These are phyloP conservation scores for Pichia inconspicua DNA, from an alignment of 1,139 yeast genomes.

Conservation along the genomic window DNA sequence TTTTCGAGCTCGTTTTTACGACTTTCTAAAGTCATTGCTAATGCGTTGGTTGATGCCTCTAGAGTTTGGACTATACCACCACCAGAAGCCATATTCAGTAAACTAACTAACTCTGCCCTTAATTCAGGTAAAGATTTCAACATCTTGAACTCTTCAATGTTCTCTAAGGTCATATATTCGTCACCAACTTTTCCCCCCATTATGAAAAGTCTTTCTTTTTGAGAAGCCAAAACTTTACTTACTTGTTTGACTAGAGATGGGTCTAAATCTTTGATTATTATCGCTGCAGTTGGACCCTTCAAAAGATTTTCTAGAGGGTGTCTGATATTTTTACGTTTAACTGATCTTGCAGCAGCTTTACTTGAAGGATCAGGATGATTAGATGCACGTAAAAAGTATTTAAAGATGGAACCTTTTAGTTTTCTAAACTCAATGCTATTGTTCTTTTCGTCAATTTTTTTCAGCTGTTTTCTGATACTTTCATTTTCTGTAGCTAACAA, in stretches of 20 bases:
- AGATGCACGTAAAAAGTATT: constrained; percentile 68
- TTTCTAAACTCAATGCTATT: constrained; percentile 41
- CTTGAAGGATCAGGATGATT: constrained; percentile 71
- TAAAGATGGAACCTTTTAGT: constrained; percentile 60
- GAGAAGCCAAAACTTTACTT: constrained; percentile 50
- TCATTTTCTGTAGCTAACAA: constrained; percentile 62
- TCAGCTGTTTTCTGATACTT: constrained; percentile 53
- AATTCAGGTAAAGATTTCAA: constrained; percentile 66
- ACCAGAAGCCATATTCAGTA: constrained; percentile 77
- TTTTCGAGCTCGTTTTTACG: constrained; percentile 24
- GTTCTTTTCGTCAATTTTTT: constrained; percentile 38
- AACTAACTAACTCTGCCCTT: constrained; percentile 79
- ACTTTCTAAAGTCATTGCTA: constrained; percentile 58
- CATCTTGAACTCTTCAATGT: constrained; percentile 57
- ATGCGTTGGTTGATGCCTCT: constrained; percentile 54
- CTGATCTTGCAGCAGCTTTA: constrained; percentile 36
- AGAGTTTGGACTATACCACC: constrained; percentile 81
- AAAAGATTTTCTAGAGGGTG: constrained; percentile 70
- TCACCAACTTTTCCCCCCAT: constrained; percentile 72
- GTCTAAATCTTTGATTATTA: constrained; percentile 58
- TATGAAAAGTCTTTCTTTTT: constrained; percentile 67
- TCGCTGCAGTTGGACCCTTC: constrained; percentile 81
- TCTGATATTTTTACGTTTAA: constrained; percentile 34
- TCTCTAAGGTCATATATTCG: constrained; percentile 43
- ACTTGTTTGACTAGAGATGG: constrained; percentile 61